Base-by-base conservation (phyloP, 805 yeast species). In the Candida taoyuanica region DNA sequence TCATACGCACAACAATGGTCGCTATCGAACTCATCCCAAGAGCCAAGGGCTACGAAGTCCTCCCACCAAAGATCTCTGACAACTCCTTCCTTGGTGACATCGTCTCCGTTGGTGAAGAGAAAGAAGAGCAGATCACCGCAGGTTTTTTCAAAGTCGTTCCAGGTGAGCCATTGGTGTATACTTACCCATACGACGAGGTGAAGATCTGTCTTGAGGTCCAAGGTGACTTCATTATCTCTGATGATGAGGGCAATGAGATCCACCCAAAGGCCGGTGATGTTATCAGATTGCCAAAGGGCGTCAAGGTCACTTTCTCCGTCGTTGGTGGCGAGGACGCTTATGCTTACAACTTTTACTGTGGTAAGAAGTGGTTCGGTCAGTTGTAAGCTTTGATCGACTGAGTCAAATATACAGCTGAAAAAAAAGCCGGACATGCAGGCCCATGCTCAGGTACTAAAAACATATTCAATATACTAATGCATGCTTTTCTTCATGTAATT, bases 101-200 rank as follows among this genome's bases (percentile, higher is more conserved):
- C 44, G 71, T 73, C 63, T 64, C 76, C 26, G 74, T 82, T 16
- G 79, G 72, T 25, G 78, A 78, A 38, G 73, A 70, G 43, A 60
- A 68, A 34, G 82, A 72, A 33, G 62, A 74, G 54, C 77, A 76
- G 55, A 72, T 81, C 43, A 63, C 79, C 14, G 70, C 76, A 55
- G 87, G 87, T 37, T 81, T 81, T 67, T 81, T 74, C 70, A 74
- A 68, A 53, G 86, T 81, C 55, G 80, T 78, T 55, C 70, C 72
- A 43, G 87, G 87, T 43, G 80, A 77, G 60, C 74, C 81, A 33
- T 68, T 81, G 55, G 81, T 73, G 12, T 81, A 79, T 69, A 64
- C 68, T 36, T 81, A 81, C 62, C 69, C 56, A 36, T 50, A 78
- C 62, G 85, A 81, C 55, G 87, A 79, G 64, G 73, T 78, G 76